phyloP scores from a whole-genome alignment of 345 rosid species.

The Eucalyptus marginata region DNA sequence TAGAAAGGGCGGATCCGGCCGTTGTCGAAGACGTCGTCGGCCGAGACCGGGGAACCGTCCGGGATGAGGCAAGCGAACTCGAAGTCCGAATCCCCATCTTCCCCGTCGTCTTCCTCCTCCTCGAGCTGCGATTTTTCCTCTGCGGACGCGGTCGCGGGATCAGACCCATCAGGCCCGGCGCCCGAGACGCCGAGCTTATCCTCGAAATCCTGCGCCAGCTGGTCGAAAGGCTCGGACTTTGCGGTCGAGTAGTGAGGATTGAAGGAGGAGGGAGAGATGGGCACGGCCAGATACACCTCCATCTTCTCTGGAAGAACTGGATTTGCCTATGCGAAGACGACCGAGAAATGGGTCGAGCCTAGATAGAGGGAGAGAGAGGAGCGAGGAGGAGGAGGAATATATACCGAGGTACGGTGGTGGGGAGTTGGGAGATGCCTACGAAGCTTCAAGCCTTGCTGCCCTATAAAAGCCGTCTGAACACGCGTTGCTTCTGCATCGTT shows the following conservation, averaged over 20 bases:
- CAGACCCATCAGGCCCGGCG: background rate
- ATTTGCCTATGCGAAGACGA: background rate
- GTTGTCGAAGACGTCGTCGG: conserved; percentile 34
- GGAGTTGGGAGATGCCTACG: background rate
- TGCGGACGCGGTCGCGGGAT: background rate
- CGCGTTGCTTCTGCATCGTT: background rate
- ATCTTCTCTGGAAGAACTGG: background rate
- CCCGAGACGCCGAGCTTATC: background rate
- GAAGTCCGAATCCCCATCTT: conserved; percentile 22
- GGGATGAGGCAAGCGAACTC: conserved; percentile 22
- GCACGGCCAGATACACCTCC: background rate
- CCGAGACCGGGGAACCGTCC: conserved; percentile 27
- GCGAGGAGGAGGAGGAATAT: background rate
- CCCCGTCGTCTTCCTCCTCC: conserved; percentile 5
- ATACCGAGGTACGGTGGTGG: background rate
- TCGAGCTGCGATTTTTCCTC: background rate
- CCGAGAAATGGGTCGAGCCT: background rate
- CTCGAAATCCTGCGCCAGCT: background rate
- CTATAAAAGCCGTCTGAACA: background rate
- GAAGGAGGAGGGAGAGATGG: background rate
- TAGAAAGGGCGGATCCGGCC: conserved; percentile 44
- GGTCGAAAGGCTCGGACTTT: background rate
- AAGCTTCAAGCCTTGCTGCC: background rate
- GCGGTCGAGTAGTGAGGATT: background rate
- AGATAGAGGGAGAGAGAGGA: background rate